phyloP scores from a whole-genome alignment of 1,284 basidiomycete genomes.

The Ceratobasidium sp. region DNA sequence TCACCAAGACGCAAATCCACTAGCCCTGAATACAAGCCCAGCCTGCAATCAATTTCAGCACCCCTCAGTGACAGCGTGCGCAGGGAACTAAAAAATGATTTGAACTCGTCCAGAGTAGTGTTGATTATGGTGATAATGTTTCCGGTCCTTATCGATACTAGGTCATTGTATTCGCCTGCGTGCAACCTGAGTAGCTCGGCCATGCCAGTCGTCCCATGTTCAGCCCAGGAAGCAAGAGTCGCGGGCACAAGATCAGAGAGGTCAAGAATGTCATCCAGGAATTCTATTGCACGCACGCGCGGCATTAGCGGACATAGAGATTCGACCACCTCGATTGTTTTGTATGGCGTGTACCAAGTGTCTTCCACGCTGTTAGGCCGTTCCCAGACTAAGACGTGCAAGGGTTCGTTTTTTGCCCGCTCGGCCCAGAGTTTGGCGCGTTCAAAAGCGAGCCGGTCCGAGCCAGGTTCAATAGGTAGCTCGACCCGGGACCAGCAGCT shows the following conservation, averaged over 20 bases:
- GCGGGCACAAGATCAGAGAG: not conserved
- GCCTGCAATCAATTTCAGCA: not conserved
- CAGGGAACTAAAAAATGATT: not conserved
- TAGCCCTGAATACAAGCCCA: not conserved
- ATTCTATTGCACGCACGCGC: not conserved
- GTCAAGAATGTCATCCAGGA: too few species aligned
- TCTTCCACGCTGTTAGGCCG: not conserved
- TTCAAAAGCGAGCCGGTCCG: not conserved
- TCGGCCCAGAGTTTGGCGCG: not conserved
- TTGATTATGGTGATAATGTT: too few species aligned
- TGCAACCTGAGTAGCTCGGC: not conserved
- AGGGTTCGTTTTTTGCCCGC: not conserved
- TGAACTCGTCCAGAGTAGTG: not conserved
- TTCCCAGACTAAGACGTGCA: not conserved
- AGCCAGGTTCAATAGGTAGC: not conserved
- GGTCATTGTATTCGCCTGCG: too few species aligned
- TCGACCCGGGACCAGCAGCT: not conserved
- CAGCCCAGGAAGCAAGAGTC: not conserved
- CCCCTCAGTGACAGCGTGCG: not conserved
- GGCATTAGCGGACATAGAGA: not conserved
- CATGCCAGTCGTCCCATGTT: not conserved
- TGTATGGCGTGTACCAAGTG: not conserved
- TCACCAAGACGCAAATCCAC: not conserved
- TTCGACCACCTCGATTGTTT: not conserved
- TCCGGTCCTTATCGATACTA: too few species aligned